Percentiles rank a stretch among this genome's conserved stretches.
Evolutionary conservation across 1,284 basidiomycete genomes (phyloP).

Genomic region (Hemileia vastatrix): DNA sequence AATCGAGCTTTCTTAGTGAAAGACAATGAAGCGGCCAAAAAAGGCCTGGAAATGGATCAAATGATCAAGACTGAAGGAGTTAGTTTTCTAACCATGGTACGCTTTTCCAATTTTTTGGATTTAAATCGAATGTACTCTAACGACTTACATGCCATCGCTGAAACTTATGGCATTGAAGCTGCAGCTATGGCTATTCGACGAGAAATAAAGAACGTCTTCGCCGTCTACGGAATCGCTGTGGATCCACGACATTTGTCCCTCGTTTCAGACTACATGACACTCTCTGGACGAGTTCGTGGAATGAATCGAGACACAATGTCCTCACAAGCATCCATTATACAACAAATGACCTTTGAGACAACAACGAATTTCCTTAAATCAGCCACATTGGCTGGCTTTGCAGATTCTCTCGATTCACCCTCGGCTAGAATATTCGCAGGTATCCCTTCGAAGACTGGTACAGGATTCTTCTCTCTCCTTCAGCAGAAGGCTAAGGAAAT

Average conservation of each 20-base stretch:
- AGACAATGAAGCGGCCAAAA: conserved; percentile 2
- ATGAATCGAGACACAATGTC: conserved; percentile 91
- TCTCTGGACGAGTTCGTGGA: conserved; percentile 51
- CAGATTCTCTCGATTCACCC: conserved; percentile 77
- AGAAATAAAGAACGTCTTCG: conserved; percentile 84
- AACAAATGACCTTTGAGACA: conserved; percentile 95
- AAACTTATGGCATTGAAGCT: conserved; percentile 59
- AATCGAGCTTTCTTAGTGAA: conserved; percentile 9
- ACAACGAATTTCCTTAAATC: conserved; percentile 91
- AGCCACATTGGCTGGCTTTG: conserved; percentile 85
- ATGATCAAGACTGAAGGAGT: conserved; percentile 59
- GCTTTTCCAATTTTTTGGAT: conserved; percentile 70
- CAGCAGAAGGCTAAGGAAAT: too few relatives aligned
- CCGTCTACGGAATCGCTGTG: conserved; percentile 90
- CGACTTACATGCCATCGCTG: conserved; percentile 83
- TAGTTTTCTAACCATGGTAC: conserved; percentile 84
- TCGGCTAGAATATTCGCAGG: conserved; percentile 86
- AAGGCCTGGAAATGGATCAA: conserved; percentile 25
- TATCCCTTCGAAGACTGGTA: conserved; percentile 68
- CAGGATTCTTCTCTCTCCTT: too few relatives aligned
- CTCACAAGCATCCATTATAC: conserved; percentile 76
- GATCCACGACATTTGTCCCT: conserved; percentile 87
- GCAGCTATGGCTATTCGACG: conserved; percentile 47
- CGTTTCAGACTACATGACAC: conserved; percentile 99
- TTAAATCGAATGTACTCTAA: conserved; percentile 80